phyloP scores from a whole-genome alignment of 495 filamentous ascomycete species.

The Daldinia concentrica region DNA sequence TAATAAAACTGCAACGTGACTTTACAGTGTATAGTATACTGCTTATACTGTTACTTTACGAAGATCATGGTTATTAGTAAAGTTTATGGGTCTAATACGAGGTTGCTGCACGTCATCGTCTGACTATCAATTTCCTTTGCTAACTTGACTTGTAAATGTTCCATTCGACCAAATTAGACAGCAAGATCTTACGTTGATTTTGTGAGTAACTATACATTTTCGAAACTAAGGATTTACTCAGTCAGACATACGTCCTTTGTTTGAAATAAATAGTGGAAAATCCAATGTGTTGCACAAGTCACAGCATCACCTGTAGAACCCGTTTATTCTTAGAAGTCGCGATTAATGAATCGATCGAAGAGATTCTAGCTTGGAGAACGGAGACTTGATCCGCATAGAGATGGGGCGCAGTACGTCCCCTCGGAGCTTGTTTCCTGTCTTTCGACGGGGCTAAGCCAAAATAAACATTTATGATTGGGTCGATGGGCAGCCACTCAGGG shows the following conservation, averaged over 20 bases:
- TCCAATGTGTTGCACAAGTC: neutral
- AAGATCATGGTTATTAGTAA: constrained; percentile 33
- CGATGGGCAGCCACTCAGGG: constrained; percentile 26
- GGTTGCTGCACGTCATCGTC: constrained; percentile 39
- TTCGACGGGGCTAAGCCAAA: constrained; percentile 15
- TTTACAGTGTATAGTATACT: constrained; percentile 14
- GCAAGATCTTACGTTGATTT: constrained; percentile 10
- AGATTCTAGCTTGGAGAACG: neutral
- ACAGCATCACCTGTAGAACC: neutral
- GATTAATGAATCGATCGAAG: constrained; percentile 11
- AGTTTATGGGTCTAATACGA: constrained; percentile 43
- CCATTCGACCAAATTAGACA: constrained; percentile 23
- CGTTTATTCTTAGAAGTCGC: neutral
- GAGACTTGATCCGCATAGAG: constrained; percentile 4
- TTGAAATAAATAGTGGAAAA: constrained; percentile 1
- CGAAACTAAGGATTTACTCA: constrained; percentile 28
- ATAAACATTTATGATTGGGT: constrained; percentile 24
- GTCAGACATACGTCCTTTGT: constrained; percentile 12
- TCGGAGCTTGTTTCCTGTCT: constrained; percentile 40
- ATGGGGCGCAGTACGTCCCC: constrained; percentile 20
- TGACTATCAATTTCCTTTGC: constrained; percentile 25
- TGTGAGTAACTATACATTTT: neutral
- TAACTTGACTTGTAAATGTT: constrained; percentile 1
- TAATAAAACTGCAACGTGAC: neutral
- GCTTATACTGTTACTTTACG: constrained; percentile 22